phyloP scores from a whole-genome alignment of 768 basidiomycete species.

The Harrya chromipes region DNA sequence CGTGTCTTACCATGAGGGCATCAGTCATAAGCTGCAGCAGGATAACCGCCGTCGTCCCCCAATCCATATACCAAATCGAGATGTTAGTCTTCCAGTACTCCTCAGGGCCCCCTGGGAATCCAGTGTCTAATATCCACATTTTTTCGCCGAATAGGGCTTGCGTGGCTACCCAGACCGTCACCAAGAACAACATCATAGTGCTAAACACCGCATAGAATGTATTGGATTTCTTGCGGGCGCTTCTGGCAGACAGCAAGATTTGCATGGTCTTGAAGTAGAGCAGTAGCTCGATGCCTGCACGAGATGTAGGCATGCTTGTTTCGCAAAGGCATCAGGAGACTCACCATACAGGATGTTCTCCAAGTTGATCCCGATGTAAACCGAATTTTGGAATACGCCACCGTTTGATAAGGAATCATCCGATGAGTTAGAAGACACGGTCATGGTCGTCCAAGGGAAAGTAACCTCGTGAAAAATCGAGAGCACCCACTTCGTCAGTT shows the following conservation, averaged over 20 bases:
- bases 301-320: neutral
- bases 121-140: conserved; percentile 35
- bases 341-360: conserved; percentile 25
- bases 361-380: conserved; percentile 16
- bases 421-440: neutral
- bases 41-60: conserved; percentile 25
- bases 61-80: conserved; percentile 26
- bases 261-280: conserved; percentile 26
- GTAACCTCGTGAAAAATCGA: neutral
- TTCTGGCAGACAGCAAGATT: conserved; percentile 2
- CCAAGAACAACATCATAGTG: conserved; percentile 23
- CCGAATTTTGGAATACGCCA: conserved; percentile 7
- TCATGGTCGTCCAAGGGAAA: neutral
- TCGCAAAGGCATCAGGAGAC: neutral
- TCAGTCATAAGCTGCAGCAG: conserved; percentile 36
- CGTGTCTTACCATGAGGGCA: conserved; percentile 23
- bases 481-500: neutral
- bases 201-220: conserved; percentile 26
- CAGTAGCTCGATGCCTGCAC: conserved; percentile 20
- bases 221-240: conserved; percentile 7
- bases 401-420: neutral
- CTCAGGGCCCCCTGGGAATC: conserved; percentile 35
- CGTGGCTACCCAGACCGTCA: conserved; percentile 29
- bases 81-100: conserved; percentile 28
- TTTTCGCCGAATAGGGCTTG: conserved; percentile 24